Evolutionary conservation across 768 basidiomycete genomes (phyloP), one percentile per base, ranked within the genome.

Genomic region (Calocera viscosa): DNA sequence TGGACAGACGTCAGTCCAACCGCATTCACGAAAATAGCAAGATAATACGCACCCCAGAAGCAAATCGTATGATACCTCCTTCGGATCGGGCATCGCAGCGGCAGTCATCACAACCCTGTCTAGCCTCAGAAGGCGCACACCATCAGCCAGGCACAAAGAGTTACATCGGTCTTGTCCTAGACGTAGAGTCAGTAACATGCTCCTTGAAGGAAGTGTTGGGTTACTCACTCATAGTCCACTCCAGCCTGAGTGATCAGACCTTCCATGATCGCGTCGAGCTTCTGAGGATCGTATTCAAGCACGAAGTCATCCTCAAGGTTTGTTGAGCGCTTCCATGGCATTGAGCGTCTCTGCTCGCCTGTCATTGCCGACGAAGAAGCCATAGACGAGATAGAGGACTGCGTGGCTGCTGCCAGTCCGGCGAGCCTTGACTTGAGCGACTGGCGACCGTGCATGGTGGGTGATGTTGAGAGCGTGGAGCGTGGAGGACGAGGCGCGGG

Each of bases 171-270:
- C 89, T 83, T 65, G 91, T 93, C 77, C 91, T 92, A 68, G 63
- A 43, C 65, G 66, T 73, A 35, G 39, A 63, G 34, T 22, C 26
- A 19, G 30, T 19, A 34, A 11, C 53, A 53, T 8, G 47, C 30
- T 34, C 24, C 34, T 64, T 0, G 7, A 64, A 35, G 47, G 26
- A 64, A 63, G 65, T 47, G 8, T 19, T 53, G 43, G 38, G 11
- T 34, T 22, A 80, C 87, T 73, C 71, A 94, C 91, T 92, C 90
- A 70, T 85, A 92, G 77, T 94, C 91, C 67, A 91, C 88, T 1
- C 91, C 91, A 49, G 91, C 91, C 74, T 91, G 91, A 71, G 89
- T 91, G 49, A 93, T 90, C 77, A 93, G 80, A 74, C 79, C 84
- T 40, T 77, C 73, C 79, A 93, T 82, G 32, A 88, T 82, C 17